Base-by-base conservation (phyloP, 257 asterid species). In the Linderniella brevidens region DNA sequence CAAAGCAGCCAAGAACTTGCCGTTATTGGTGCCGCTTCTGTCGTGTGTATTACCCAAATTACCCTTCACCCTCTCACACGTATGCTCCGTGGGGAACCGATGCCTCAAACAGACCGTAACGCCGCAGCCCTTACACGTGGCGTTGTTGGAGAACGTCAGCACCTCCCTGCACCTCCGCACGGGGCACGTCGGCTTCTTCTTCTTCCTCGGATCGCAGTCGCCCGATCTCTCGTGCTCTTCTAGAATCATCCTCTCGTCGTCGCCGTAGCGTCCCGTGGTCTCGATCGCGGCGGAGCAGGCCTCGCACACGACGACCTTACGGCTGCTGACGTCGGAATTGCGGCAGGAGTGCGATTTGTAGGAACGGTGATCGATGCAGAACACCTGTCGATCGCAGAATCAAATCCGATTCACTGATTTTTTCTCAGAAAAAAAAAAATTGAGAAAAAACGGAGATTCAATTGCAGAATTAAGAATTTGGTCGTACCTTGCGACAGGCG, bases 111-210 rank as follows among this genome's bases (percentile, higher is more conserved):
- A 88, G 19, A 76, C 67, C 58, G 71, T 75, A 7, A 78, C 56
- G 19, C 70, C 55, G 50, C 98, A 88, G 25, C 8, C 58, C 64
- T 76, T 78, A 63, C 98, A 88, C 17, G 76, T 29, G 8, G 69
- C 69, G 16, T 78, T 78, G 61, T 88, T 88, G n/a, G 98, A 80
- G 69, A 88, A 84, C 10, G 95, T 88, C 71, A 88, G 54, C 13
- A 60, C 62, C 59, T 69, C 77, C 70, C 54, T 80, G 67, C 98
- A 88, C 54, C 82, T 67, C 43, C 68, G 57, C 0, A 78, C 93
- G 0, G 93, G 79, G 52, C 95, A 88, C 0, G 55, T 69, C 11
- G 79, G 69, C 55, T 79, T 88, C 58, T 67, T 66, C 84, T 76
- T 84, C 82, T 65, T 88, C 66, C 46, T 71, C 1, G 96, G 93